Evolutionary conservation across 345 rosid genomes (phyloP).

Genomic region (Trapa incisa): DNA sequence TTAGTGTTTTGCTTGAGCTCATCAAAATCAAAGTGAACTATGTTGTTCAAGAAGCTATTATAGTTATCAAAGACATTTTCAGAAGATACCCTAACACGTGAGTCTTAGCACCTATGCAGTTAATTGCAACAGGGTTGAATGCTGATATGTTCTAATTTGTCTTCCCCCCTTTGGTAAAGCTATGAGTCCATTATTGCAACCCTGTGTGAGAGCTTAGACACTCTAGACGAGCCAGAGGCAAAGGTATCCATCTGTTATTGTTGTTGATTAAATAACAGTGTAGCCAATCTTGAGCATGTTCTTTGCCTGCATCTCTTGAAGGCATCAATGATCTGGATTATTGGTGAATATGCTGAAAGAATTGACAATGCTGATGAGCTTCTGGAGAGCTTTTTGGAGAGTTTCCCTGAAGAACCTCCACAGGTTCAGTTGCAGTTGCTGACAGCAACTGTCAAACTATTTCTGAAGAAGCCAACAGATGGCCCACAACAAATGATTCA

Average conservation of each 20-base stretch:
- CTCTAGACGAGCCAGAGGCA: constrained; percentile 89
- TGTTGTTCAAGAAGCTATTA: constrained; percentile 99
- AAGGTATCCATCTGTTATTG: constrained; percentile 36
- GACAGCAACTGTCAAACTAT: constrained; percentile 96
- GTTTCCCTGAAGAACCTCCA: constrained; percentile 97
- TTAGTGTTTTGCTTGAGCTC: constrained; percentile 94
- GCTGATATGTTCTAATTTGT: constrained; percentile 4
- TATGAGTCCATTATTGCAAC: constrained; percentile 97
- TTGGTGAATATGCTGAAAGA: constrained; percentile 99
- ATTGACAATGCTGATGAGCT: constrained; percentile 99
- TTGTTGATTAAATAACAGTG: background rate
- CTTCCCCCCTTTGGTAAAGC: constrained; percentile 26
- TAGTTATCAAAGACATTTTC: constrained; percentile 97
- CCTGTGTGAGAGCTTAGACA: constrained; percentile 97
- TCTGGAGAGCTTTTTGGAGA: constrained; percentile 97
- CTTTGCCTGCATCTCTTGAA: constrained; percentile 14
- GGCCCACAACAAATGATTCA: constrained; percentile 99
- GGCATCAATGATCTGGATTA: constrained; percentile 99
- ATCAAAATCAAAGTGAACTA: constrained; percentile 98
- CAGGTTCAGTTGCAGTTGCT: constrained; percentile 97
- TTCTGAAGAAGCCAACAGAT: constrained; percentile 98
- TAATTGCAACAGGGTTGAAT: constrained; percentile 1
- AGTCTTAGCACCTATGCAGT: constrained; percentile 3
- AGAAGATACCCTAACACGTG: constrained; percentile 99
- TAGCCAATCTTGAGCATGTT: background rate